Evolutionary conservation across 2,329 filamentous ascomycete genomes (phyloP).

Genomic region (Tolypocladium pustulatum): DNA sequence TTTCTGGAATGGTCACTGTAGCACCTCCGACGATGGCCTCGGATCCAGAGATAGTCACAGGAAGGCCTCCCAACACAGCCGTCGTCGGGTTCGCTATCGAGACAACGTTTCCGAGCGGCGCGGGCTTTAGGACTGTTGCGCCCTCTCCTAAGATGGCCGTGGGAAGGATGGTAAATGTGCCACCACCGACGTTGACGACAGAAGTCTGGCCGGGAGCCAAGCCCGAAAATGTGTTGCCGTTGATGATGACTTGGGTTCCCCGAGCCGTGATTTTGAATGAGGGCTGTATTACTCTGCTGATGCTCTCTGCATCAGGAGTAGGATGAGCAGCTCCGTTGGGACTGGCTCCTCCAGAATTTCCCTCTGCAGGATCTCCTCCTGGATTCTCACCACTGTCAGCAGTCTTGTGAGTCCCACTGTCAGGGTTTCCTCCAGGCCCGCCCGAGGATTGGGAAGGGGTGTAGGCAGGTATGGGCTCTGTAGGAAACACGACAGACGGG

Average conservation of each 20-base stretch:
- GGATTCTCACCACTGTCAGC: not conserved
- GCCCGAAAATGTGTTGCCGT: conserved; percentile 31
- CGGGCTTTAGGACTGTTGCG: conserved; percentile 30
- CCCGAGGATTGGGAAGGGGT: conserved; percentile 10
- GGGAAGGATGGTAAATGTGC: conserved; percentile 38
- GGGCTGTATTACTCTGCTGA: conserved; percentile 4
- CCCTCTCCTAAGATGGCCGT: conserved; percentile 33
- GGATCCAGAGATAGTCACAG: conserved; percentile 30
- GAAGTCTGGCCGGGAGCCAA: conserved; percentile 25
- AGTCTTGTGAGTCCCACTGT: conserved; percentile 9
- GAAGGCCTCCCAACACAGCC: conserved; percentile 26
- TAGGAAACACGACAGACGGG: conserved; percentile 34
- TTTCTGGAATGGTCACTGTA: conserved; percentile 28
- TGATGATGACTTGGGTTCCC: conserved; percentile 35
- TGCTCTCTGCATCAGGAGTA: not conserved
- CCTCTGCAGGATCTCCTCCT: not conserved
- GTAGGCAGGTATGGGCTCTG: conserved; percentile 28
- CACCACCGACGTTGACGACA: conserved; percentile 28
- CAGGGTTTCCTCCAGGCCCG: conserved; percentile 1
- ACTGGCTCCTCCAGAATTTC: not conserved
- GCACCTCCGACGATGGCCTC: conserved; percentile 30
- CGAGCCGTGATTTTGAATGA: conserved; percentile 32
- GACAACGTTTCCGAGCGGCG: conserved; percentile 16
- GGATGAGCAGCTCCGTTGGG: not conserved
- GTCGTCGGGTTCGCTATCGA: conserved; percentile 24